Conservation (phyloP, 805 yeast species). For the Grigorovia transvaalensis region DNA sequence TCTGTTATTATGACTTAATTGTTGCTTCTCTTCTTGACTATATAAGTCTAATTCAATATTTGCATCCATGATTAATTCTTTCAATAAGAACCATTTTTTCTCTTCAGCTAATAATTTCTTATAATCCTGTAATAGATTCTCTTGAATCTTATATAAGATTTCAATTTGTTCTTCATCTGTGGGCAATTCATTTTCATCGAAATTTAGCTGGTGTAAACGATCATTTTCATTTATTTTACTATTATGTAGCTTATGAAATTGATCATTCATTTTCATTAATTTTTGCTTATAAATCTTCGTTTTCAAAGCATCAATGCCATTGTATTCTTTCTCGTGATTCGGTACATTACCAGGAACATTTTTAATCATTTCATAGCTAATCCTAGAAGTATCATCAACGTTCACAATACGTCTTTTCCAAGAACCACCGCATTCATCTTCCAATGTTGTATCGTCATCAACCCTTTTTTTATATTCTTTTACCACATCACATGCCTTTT, state of each 20-base stretch:
- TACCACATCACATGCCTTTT: conserved; percentile 7
- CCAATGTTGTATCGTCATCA: conserved; percentile 6
- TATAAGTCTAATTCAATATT: conserved; percentile 25
- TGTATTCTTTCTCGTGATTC: conserved; percentile 1
- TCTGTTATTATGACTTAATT: not conserved
- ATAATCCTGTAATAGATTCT: conserved; percentile 15
- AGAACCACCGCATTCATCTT: not conserved
- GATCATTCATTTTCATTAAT: conserved; percentile 22
- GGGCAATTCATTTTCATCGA: not conserved
- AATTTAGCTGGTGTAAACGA: too few species aligned
- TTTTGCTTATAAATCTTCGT: conserved; percentile 19
- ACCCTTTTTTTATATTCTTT: conserved; percentile 5
- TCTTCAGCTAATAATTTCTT: conserved; percentile 12
- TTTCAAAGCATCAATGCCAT: conserved; percentile 18
- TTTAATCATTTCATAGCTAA: conserved; percentile 28
- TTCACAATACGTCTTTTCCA: conserved; percentile 24
- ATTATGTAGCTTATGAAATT: conserved; percentile 5
- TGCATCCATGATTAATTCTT: conserved; percentile 26
- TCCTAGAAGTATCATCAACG: conserved; percentile 26
- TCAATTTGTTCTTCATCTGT: conserved; percentile 10
- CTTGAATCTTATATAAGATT: conserved; percentile 16
- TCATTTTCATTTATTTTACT: not conserved
- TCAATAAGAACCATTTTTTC: conserved; percentile 25
- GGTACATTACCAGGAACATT: conserved; percentile 24
- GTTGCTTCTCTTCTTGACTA: conserved; percentile 13